Evolutionary conservation across 192 early-diverging fungal species (phyloP), one percentile per base, ranked within the genome.

Genomic region (Backusella macrospora): DNA sequence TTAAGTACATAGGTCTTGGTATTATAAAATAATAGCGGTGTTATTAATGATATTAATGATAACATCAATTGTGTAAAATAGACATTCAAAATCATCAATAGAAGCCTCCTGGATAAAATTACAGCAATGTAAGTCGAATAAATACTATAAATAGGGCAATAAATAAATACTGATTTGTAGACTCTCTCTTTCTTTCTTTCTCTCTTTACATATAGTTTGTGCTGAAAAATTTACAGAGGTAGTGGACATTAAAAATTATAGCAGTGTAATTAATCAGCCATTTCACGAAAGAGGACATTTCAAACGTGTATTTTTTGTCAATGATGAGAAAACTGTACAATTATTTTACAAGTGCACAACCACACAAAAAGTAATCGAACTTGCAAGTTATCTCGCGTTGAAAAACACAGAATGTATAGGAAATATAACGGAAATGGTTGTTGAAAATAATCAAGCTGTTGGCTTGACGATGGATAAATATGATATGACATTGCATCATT

Each of bases 401-500:
- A 73, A 80, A 13, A 78, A 76, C 5, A 26, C 79, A 9, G 34
- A 70, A 0, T 77, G 86, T 37, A 83, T 87, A 7, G 86, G 84
- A 9, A 81, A 87, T 59, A 89, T 89, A 21, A 70, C 78, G n/a
- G 82, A 85, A 43, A 76, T 89, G 23, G 74, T 87, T 15, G 76
- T 85, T 10, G 78, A 78, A 52, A 78, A 84, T 8, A 77, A 78
- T 6, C 80, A 85, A 37, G 62, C 87, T 0, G 76, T 87, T 15
- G 88, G 88, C 1, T 55, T 89, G 2, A 85, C 86, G 0, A 89
- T 89, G 88, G 18, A 70, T 59, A 80, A 84, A 66, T 89, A 88
- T 62, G n/a, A 78, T 18, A 78, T 79, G 63, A 88, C 86, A 0
- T 69, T 89, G 21, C 87, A 88, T 52, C 76, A 84, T 23, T 88